Base-by-base conservation (phyloP, 306 rosid species). In the Sicyos edulis region DNA sequence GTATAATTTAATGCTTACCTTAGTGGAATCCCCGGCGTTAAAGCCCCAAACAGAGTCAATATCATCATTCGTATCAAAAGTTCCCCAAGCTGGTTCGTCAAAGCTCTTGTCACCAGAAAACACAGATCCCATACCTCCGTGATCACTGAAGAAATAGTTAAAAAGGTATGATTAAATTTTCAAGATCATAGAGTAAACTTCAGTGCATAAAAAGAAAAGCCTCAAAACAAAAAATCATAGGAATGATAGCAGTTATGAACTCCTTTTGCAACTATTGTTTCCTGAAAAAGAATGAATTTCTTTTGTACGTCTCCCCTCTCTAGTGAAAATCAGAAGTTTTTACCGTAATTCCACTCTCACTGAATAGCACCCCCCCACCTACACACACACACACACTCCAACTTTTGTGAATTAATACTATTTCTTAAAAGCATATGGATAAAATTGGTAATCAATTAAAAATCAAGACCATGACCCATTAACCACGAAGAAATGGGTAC, bases 41-140 rank as follows among this genome's bases (percentile, higher is more conserved):
- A 95, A 89, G 74, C 90, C 96, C 99, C 97, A 95, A 45, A 91
- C 84, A 4, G 97, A 87, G 82, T 91, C 96, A 73, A 91, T 11
- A 45, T 95, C 97, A 74, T 91, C 96, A 66, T 91, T 91, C 50
- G 85, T 16, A 79, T 91, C 99, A 49, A 87, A 91, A 56, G 87
- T 82, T 72, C 98, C 99, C 99, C 99, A 95, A 3, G 80, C 77
- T 51, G 89, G 87, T 76, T 91, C 99, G 52, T 95, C 95, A 47
- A 77, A 90, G 82, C 78, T 56, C 80, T 86, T 86, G 82, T 86
- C 92, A 59, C 89, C 91, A 59, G 91, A 80, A 77, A 91, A 91
- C 55, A 77, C 29, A 79, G 99, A 86, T 75, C 91, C 87, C 22
- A 54, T 84, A 56, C 79, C 92, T 75, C 77, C 86, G 64, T 68